A percentile compares a stretch with the other conserved stretches of the same genome.
Evolutionary conservation across 345 rosid genomes (phyloP).

Genomic region (Abelmoschus esculentus): DNA sequence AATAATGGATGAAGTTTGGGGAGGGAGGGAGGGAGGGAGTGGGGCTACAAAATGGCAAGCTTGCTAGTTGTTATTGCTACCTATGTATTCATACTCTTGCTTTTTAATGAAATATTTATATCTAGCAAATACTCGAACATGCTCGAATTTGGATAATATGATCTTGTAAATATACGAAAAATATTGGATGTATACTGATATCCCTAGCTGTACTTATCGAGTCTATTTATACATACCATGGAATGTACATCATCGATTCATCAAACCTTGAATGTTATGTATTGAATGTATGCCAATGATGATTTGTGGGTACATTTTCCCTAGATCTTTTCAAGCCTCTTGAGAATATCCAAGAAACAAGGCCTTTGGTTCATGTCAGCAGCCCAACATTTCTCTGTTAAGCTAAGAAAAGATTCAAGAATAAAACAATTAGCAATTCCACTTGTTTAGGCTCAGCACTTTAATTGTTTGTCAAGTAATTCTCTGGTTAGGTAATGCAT

Average conservation of each 20-base stretch:
- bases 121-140: background rate
- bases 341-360: slow-evolving; percentile 83
- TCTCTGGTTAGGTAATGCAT: background rate
- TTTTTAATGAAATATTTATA: background rate
- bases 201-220: background rate
- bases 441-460: background rate
- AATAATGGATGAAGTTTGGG: background rate
- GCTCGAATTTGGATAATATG: background rate
- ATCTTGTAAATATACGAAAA: background rate
- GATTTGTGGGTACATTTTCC: slow-evolving; percentile 52
- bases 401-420: slow-evolving; percentile 29
- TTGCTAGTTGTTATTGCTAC: background rate
- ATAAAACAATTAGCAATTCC: slow-evolving; percentile 14
- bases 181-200: background rate
- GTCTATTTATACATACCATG: background rate
- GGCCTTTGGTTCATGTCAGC: slow-evolving; percentile 85
- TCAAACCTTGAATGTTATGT: slow-evolving; percentile 23
- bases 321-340: slow-evolving; percentile 84
- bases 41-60: background rate
- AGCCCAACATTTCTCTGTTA: slow-evolving; percentile 79
- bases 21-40: background rate
- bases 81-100: background rate
- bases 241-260: background rate
- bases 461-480: background rate
- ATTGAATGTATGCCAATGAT: slow-evolving; percentile 74